phyloP scores from a whole-genome alignment of 2,329 filamentous ascomycete genomes.

The Alternaria metachromatica region DNA sequence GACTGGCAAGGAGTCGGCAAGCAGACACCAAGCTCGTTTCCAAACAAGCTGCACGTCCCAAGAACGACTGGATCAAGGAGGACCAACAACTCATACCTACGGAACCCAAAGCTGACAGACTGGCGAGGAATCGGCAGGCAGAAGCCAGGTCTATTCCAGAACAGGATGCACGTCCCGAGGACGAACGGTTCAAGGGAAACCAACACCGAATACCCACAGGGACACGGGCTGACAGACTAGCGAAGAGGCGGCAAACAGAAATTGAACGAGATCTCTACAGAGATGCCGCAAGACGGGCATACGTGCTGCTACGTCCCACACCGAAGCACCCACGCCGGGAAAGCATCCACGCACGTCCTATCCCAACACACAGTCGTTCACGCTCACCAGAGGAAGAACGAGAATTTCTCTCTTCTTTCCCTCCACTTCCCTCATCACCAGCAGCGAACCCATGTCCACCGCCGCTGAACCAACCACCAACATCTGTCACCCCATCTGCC shows the following conservation, averaged over 20 bases:
- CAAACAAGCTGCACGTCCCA: no score
- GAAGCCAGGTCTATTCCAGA: no score
- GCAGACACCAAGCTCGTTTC: no score
- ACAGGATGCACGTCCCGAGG: no score
- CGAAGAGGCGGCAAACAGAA: background rate
- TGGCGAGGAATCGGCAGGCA: no score
- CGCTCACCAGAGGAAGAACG: background rate
- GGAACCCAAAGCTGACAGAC: no score
- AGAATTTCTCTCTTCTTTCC: background rate
- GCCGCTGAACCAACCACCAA: background rate
- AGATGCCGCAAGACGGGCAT: background rate
- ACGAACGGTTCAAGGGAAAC: no score
- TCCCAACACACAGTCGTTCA: background rate
- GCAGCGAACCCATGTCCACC: background rate
- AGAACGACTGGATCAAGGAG: no score
- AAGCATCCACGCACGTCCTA: background rate
- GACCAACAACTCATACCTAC: no score
- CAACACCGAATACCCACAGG: no score
- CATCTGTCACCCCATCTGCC: background rate
- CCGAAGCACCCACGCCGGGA: background rate
- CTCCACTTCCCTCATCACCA: background rate
- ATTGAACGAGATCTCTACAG: background rate
- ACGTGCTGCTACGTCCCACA: fast-evolving
- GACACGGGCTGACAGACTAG: no score
- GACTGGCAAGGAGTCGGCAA: background rate